These are phyloP conservation scores for Craterostigma plantagineum DNA, from an alignment of 257 asterid genomes.

Conservation along the genomic window DNA sequence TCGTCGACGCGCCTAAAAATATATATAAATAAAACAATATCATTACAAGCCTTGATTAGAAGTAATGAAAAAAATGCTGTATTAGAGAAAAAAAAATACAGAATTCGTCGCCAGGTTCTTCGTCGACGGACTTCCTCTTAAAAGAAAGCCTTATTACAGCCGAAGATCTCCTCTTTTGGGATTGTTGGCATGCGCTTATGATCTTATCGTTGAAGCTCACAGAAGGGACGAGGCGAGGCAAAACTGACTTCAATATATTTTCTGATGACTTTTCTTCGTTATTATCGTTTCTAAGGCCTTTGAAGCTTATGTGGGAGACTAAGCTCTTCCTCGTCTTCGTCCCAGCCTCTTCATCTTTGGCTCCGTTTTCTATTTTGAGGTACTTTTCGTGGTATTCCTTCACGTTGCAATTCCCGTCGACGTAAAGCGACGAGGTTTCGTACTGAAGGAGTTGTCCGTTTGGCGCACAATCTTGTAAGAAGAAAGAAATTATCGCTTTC, in stretches of 20 bases:
- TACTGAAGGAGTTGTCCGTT: constrained; percentile 55
- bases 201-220: constrained; percentile 58
- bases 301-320: constrained; percentile 11
- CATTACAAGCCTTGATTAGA: no score
- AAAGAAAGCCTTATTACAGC: constrained; percentile 58
- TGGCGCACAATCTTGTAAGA: not conserved
- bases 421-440: constrained; percentile 44
- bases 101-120: constrained; percentile 34
- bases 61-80: not conserved
- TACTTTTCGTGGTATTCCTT: constrained; percentile 37
- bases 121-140: constrained; percentile 60
- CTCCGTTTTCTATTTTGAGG: constrained; percentile 28
- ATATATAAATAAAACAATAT: no score
- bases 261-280: constrained; percentile 28
- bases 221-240: constrained; percentile 55
- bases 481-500: no score
- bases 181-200: constrained; percentile 18
- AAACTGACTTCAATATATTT: constrained; percentile 41
- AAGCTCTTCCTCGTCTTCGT: constrained; percentile 9
- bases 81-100: constrained; percentile 19
- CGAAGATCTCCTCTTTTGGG: constrained; percentile 58
- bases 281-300: constrained; percentile 25
- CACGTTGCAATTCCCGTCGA: constrained; percentile 32
- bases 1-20: constrained; percentile 45
- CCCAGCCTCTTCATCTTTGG: not conserved